Conservation (phyloP, 768 basidiomycete species). For the Rhodosporidiobolus sp. region DNA sequence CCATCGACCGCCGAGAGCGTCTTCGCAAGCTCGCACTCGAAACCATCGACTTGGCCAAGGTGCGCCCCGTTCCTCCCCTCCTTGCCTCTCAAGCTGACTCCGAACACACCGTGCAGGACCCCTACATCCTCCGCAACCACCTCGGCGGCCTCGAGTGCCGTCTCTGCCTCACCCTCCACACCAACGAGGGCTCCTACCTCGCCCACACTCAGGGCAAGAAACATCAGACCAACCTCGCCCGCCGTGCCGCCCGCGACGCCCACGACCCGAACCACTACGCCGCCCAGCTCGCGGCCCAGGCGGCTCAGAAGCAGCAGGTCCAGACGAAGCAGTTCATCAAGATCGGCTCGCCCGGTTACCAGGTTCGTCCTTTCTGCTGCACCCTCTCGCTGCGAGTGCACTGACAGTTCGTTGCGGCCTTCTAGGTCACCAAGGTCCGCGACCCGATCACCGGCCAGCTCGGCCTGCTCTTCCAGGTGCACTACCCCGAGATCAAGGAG, state of each 20-base stretch:
- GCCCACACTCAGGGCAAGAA: constrained; percentile 99
- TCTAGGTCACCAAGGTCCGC: constrained; percentile 91
- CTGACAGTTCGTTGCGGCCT: background rate
- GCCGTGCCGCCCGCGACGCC: constrained; percentile 93
- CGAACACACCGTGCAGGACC: constrained; percentile 61
- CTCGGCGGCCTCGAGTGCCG: constrained; percentile 97
- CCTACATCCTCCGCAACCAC: constrained; percentile 97
- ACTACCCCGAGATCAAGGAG: constrained; percentile 77
- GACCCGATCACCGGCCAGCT: constrained; percentile 76
- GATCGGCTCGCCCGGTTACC: constrained; percentile 89
- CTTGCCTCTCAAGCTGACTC: background rate
- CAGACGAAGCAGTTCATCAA: constrained; percentile 94
- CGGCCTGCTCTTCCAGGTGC: constrained; percentile 96
- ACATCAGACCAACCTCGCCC: constrained; percentile 95
- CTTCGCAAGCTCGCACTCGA: constrained; percentile 68
- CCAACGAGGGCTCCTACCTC: constrained; percentile 98
- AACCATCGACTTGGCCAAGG: constrained; percentile 84
- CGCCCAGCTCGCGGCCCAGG: constrained; percentile 51
- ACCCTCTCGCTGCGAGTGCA: background rate
- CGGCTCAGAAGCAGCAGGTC: constrained; percentile 53
- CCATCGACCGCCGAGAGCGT: constrained; percentile 91
- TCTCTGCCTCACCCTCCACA: constrained; percentile 93
- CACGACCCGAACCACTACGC: constrained; percentile 90
- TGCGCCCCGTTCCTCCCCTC: constrained; percentile 47
- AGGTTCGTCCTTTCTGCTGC: constrained; percentile 36